Percentiles rank a stretch among this genome's conserved stretches.
These are phyloP conservation scores for Symbiotaphrina buchneri DNA, from an alignment of 495 filamentous ascomycete species.

Conservation along the genomic window DNA sequence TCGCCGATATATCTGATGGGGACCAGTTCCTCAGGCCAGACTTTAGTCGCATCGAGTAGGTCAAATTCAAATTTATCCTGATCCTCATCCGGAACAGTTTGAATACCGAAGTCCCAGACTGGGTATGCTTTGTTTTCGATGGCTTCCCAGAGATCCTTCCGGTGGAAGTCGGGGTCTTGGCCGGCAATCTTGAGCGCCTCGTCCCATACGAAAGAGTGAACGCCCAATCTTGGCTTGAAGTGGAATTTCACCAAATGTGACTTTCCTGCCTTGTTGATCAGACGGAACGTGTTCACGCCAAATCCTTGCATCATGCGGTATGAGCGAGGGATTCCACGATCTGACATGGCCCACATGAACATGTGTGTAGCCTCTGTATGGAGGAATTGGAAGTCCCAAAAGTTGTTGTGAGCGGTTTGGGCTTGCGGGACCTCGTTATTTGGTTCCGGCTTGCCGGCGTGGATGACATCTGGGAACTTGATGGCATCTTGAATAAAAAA, in stretches of 20 bases:
- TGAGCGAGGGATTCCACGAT: conserved; percentile 58
- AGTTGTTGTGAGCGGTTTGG: conserved; percentile 39
- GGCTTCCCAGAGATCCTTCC: conserved; percentile 63
- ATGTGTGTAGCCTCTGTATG: conserved; percentile 65
- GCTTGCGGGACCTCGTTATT: conserved; percentile 48
- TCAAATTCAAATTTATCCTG: conserved; percentile 77
- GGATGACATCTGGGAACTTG: conserved; percentile 56
- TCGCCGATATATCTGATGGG: conserved; percentile 66
- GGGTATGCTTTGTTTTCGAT: conserved; percentile 52
- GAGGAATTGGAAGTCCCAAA: conserved; percentile 33
- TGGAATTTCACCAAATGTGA: conserved; percentile 67
- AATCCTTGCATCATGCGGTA: conserved; percentile 85
- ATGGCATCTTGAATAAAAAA: conserved; percentile 55
- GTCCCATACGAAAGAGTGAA: conserved; percentile 75
- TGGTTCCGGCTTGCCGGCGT: conserved; percentile 63
- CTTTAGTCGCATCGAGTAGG: conserved; percentile 76
- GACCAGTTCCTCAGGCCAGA: conserved; percentile 71
- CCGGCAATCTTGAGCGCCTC: conserved; percentile 65
- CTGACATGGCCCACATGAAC: conserved; percentile 66
- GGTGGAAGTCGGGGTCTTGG: conserved; percentile 75
- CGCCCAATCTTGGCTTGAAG: conserved; percentile 55
- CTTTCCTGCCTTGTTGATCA: conserved; percentile 48
- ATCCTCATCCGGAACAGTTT: conserved; percentile 45
- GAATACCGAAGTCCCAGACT: conserved; percentile 70
- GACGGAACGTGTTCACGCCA: conserved; percentile 64